These are phyloP conservation scores for Blastocladiella britannica DNA, from an alignment of 192 early-diverging fungal genomes.

Conservation along the genomic window DNA sequence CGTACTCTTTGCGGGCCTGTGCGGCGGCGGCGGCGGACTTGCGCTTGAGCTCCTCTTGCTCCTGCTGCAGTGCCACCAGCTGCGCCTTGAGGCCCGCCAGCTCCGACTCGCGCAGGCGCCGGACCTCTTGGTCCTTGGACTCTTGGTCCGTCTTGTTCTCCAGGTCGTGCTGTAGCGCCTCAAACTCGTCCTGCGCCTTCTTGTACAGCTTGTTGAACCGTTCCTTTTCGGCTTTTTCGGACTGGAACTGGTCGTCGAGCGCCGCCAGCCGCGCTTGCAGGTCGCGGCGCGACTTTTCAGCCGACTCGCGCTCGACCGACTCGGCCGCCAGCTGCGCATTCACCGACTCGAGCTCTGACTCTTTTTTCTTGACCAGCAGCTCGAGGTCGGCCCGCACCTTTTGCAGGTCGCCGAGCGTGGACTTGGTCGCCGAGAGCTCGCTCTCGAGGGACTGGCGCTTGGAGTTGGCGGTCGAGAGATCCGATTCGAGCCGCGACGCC, in stretches of 20 bases:
- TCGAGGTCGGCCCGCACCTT: conserved; percentile 19
- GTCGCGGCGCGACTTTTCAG: conserved; percentile 26
- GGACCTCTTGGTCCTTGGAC: conserved; percentile 31
- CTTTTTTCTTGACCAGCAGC: conserved; percentile 16
- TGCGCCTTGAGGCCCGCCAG: conserved; percentile 25
- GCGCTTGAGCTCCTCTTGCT: conserved; percentile 29
- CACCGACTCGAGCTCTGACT: conserved; percentile 19
- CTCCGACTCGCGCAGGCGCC: conserved; percentile 35
- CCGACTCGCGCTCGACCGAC: conserved; percentile 18
- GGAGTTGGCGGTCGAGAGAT: conserved; percentile 14
- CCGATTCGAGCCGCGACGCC: conserved; percentile 20
- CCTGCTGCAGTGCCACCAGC: conserved; percentile 17
- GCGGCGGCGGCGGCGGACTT: conserved; percentile 20
- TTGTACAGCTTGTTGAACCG: background rate
- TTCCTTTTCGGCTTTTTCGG: conserved; percentile 18
- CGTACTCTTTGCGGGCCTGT: conserved; percentile 24
- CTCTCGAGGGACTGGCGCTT: conserved; percentile 12
- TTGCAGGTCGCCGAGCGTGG: conserved; percentile 15
- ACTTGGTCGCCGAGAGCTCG: conserved; percentile 14
- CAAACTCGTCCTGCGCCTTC: conserved; percentile 23
- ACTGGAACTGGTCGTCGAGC: conserved; percentile 14
- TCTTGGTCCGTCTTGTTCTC: conserved; percentile 38
- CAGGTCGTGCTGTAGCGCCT: conserved; percentile 22
- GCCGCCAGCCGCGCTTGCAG: conserved; percentile 18
- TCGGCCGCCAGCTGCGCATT: conserved; percentile 14